Conservation (phyloP, 2,329 filamentous ascomycete species). For the Didymella pomorum region DNA sequence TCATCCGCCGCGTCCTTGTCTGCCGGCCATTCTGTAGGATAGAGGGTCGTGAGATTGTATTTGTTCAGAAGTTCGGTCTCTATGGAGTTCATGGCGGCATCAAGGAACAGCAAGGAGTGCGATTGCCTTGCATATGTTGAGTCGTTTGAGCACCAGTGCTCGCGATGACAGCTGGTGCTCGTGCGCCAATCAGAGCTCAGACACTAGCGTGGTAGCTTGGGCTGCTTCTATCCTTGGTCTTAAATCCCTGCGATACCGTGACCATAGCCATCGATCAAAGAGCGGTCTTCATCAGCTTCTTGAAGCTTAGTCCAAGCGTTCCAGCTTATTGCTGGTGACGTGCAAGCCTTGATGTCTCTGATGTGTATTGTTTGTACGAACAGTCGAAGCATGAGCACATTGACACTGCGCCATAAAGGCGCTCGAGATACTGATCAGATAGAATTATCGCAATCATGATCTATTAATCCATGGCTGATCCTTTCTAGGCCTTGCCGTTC, state of each 20-base stretch:
- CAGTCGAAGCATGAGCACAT: too few relatives aligned
- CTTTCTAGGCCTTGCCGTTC: too few relatives aligned
- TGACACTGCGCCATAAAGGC: too few relatives aligned
- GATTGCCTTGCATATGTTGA: not conserved
- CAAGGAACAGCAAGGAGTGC: not conserved
- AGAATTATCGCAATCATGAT: too few relatives aligned
- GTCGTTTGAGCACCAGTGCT: constrained; percentile 18
- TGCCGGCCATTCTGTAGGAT: constrained; percentile 84
- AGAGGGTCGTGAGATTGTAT: constrained; percentile 82
- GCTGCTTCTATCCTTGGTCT: not conserved
- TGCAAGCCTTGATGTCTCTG: too few relatives aligned
- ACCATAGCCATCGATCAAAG: too few relatives aligned
- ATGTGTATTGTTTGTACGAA: too few relatives aligned
- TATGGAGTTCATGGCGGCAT: constrained; percentile 40
- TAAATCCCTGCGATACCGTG: not conserved
- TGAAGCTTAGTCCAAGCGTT: too few relatives aligned
- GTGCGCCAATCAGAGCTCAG: constrained; percentile 7
- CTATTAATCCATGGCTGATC: too few relatives aligned
- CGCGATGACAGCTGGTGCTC: constrained; percentile 22
- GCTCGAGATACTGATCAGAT: too few relatives aligned
- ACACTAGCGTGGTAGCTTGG: not conserved
- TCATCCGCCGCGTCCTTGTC: constrained; percentile 76
- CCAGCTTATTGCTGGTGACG: too few relatives aligned
- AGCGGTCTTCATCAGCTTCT: too few relatives aligned
- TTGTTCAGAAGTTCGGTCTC: constrained; percentile 84